A percentile compares a stretch with the other conserved stretches of the same genome.
phyloP scores from a whole-genome alignment of 768 basidiomycete species.

The Cubamyces sp. region DNA sequence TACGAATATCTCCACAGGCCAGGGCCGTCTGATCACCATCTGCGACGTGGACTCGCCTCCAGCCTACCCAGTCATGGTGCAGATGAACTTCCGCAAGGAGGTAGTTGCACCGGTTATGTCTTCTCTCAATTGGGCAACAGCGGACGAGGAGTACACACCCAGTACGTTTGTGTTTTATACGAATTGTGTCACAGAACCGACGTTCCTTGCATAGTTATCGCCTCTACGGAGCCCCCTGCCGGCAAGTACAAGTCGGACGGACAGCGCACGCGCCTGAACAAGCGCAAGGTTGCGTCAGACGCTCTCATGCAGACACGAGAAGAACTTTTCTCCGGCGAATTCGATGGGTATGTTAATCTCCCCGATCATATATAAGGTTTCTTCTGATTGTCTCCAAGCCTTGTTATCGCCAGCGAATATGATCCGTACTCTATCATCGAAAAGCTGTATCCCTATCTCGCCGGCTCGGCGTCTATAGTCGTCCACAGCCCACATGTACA shows the following conservation, averaged over 20 bases:
- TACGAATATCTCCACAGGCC: conserved; percentile 47
- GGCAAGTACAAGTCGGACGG: conserved; percentile 71
- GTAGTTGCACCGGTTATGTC: conserved; percentile 55
- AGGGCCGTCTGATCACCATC: conserved; percentile 81
- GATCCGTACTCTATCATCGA: conserved; percentile 84
- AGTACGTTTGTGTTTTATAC: conserved; percentile 42
- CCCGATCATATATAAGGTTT: neutral
- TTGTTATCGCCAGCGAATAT: conserved; percentile 83
- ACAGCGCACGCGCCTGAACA: conserved; percentile 70
- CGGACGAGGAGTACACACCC: conserved; percentile 75
- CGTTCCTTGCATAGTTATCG: conserved; percentile 47
- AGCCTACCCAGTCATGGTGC: conserved; percentile 77
- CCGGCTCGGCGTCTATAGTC: conserved; percentile 85
- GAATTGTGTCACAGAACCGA: conserved; percentile 17
- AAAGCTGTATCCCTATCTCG: conserved; percentile 72
- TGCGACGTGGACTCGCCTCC: conserved; percentile 93
- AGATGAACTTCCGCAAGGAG: conserved; percentile 84
- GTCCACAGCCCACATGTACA: conserved; percentile 84
- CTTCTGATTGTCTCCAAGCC: conserved; percentile 43
- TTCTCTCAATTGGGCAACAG: conserved; percentile 90
- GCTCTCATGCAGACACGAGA: conserved; percentile 65
- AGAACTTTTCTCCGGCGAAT: conserved; percentile 85
- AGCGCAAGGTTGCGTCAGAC: conserved; percentile 74
- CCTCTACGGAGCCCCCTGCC: conserved; percentile 59
- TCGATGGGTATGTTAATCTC: conserved; percentile 71